Evolutionary conservation across 2,329 filamentous ascomycete genomes (phyloP).

Genomic region (Claviceps africana): DNA sequence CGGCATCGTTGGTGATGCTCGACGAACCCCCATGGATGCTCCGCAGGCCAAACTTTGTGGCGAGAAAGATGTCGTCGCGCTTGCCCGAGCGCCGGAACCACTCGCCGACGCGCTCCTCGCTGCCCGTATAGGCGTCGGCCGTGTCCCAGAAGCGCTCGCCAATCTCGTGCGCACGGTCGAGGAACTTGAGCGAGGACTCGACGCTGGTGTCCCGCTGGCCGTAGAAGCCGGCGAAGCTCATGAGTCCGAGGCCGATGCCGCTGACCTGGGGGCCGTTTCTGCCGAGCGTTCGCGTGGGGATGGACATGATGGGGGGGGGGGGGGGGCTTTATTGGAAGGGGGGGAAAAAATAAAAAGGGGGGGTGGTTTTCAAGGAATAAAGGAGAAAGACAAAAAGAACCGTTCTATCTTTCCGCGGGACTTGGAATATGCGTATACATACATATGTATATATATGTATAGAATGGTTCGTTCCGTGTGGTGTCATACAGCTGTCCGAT

Average conservation of each 20-base stretch:
- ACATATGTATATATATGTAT: too few relatives aligned
- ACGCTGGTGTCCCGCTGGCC: conserved; percentile 26
- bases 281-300: conserved; percentile 23
- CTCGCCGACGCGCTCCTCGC: conserved; percentile 33
- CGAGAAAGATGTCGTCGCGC: conserved; percentile 34
- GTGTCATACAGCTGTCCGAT: too few relatives aligned
- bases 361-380: too few relatives aligned
- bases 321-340: too few relatives aligned
- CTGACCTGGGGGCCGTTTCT: conserved; percentile 36
- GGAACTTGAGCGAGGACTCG: too few relatives aligned
- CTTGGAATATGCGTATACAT: too few relatives aligned
- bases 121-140: conserved; percentile 31
- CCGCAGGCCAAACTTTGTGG: conserved; percentile 19
- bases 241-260: conserved; percentile 37
- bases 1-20: too few relatives aligned
- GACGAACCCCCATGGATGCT: too few relatives aligned
- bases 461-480: too few relatives aligned
- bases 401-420: too few relatives aligned
- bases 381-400: too few relatives aligned
- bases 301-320: not conserved
- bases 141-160: conserved; percentile 41
- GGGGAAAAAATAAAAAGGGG: too few relatives aligned
- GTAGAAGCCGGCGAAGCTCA: conserved; percentile 31
- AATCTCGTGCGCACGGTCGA: conserved; percentile 30
- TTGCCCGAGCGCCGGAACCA: conserved; percentile 37